A percentile compares a stretch with the other conserved stretches of the same genome.
Conservation (phyloP, 352 stramenopile genomes). For the Aphanomyces stellatus region DNA sequence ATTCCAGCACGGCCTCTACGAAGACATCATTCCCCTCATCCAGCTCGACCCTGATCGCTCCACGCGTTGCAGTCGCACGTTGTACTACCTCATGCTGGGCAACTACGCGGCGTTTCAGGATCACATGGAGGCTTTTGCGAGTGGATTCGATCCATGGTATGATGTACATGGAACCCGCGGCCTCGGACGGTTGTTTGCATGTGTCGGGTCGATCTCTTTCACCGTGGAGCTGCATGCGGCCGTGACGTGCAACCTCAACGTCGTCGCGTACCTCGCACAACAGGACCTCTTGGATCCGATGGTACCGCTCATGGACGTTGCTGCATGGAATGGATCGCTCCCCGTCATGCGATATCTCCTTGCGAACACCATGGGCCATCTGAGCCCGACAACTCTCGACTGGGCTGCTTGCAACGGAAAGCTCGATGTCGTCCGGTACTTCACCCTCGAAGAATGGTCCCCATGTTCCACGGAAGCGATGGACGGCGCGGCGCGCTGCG, state of each 20-base stretch:
- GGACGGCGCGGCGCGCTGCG: background rate
- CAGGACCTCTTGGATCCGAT: background rate
- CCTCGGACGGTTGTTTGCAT: background rate
- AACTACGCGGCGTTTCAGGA: background rate
- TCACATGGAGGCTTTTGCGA: background rate
- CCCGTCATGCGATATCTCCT: background rate
- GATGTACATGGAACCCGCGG: background rate
- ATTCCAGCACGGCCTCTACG: background rate
- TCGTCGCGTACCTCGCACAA: background rate
- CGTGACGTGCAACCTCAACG: background rate
- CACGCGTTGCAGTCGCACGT: background rate
- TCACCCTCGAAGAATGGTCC: background rate
- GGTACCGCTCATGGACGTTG: background rate
- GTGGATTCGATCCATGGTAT: background rate
- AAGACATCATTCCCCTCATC: background rate
- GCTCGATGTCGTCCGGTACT: background rate
- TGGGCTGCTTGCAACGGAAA: conserved; percentile 1
- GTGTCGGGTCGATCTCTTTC: background rate
- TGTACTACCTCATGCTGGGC: conserved; percentile 5
- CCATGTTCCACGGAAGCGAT: background rate
- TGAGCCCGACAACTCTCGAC: conserved; percentile 3
- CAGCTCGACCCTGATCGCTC: background rate
- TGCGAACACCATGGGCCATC: background rate
- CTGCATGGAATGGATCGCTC: background rate
- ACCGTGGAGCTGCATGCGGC: background rate